Evolutionary conservation across 2,329 filamentous ascomycete genomes (phyloP), one percentile per base, ranked within the genome.

Genomic region (Zalaria sp.): DNA sequence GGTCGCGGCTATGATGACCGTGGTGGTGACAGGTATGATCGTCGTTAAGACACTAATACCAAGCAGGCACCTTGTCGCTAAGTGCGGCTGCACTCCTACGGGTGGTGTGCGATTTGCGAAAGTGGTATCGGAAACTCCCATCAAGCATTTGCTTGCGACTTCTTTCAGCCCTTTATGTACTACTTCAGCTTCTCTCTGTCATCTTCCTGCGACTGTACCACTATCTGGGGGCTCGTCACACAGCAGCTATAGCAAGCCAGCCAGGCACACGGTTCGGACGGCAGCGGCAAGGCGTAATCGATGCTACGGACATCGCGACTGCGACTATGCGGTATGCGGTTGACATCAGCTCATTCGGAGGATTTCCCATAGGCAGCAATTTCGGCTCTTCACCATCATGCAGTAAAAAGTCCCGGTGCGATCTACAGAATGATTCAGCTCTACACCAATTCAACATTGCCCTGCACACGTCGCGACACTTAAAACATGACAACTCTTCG

Each of bases 1-100:
- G 18, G 18, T 18, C 43, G 43, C 39, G 39, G 38, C 31, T 41
- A 41, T 18, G 39, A 36, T 26, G 42, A 41, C 28, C 37, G 39
- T 25, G 37, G 42, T 35, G 43, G 34, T 38, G 43, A 44, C 36
- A 44, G 43, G 25, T 44, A 44, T 39, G 43, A 44, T n/a, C 43
- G 43, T 34, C 43, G 43, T 26, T 44, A 26, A 37, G 40, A 38
- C n/a, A 34, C 37, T 34, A 44, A 34, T 41, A 44, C 37, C 38
- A 36, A 41, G 36, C 39, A 44, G 34, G 27, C 35, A 36, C 27
- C 36, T 36, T 36, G 18, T 18, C 18, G 18, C 18, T 18, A 18
- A 18, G 18, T 18, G 18, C 18, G 18, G 18, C 18, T 18, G 18
- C 18, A 18, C 18, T 18, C 11, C 25, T 25, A 27, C 36, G 38